phyloP scores from a whole-genome alignment of 768 basidiomycete species.

The Lactifluus pinguis region DNA sequence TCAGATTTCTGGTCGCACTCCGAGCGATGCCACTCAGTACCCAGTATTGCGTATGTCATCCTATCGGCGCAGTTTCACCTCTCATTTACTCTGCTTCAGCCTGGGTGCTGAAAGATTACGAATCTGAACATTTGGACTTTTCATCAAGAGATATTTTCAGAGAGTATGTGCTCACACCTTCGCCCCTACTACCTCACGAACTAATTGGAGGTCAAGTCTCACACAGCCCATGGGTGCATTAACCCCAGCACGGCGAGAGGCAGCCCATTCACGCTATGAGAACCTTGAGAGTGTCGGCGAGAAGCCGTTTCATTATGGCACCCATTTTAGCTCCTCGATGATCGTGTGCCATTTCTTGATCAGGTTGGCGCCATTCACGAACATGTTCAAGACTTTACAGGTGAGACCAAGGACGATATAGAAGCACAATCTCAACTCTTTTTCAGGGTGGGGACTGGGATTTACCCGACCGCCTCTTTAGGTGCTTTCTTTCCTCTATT shows the following conservation, averaged over 20 bases:
- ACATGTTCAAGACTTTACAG: conserved; percentile 89
- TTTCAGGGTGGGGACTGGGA: conserved; percentile 89
- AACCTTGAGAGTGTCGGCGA: conserved; percentile 75
- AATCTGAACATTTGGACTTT: conserved; percentile 58
- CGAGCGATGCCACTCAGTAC: conserved; percentile 91
- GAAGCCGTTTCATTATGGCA: conserved; percentile 87
- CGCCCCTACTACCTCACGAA: not conserved
- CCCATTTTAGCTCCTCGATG: conserved; percentile 96
- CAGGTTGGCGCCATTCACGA: conserved; percentile 80
- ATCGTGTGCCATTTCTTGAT: conserved; percentile 94
- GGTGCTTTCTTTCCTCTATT: conserved; percentile 28
- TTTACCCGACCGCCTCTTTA: conserved; percentile 79
- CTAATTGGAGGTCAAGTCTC: conserved; percentile 33
- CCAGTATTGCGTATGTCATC: conserved; percentile 70
- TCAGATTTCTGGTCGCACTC: conserved; percentile 86
- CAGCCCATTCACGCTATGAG: conserved; percentile 64
- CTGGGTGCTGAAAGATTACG: conserved; percentile 85
- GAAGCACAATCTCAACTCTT: not conserved
- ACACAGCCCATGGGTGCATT: conserved; percentile 87
- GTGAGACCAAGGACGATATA: conserved; percentile 24
- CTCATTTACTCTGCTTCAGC: conserved; percentile 35
- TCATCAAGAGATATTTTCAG: conserved; percentile 52
- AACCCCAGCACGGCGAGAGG: conserved; percentile 61
- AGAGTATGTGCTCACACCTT: conserved; percentile 41
- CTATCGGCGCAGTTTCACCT: not conserved